Conservation (phyloP, 2,329 filamentous ascomycete species). For the Ophiocordyceps camponoti-leonardi region DNA sequence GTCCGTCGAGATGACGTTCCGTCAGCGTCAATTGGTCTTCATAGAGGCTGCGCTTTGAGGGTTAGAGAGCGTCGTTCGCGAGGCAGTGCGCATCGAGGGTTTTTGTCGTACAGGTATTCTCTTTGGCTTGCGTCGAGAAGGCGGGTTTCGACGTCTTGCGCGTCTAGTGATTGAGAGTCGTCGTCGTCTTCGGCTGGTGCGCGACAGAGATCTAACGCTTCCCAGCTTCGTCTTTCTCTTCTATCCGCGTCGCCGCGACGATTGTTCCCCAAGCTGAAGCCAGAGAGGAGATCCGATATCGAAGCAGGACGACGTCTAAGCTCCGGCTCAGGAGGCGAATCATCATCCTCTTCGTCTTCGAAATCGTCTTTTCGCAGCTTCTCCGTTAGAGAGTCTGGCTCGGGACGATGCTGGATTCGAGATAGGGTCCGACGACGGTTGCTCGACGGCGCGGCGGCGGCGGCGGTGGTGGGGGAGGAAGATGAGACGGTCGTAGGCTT, state of each 20-base stretch:
- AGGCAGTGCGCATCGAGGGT: background rate
- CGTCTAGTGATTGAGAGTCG: conserved; percentile 9
- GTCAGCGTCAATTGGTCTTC: conserved; percentile 67
- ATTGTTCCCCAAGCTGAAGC: conserved; percentile 30
- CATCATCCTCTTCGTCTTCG: conserved; percentile 32
- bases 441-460: conserved; percentile 11
- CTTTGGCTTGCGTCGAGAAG: conserved; percentile 70
- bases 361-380: conserved; percentile 34
- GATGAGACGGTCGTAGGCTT: conserved; percentile 14
- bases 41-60: conserved; percentile 39
- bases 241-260: conserved; percentile 22
- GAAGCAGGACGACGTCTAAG: conserved; percentile 52
- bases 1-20: conserved; percentile 61
- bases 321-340: conserved; percentile 48
- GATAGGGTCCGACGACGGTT: conserved; percentile 52
- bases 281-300: conserved; percentile 53
- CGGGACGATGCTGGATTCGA: conserved; percentile 44
- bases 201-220: conserved; percentile 26
- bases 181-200: conserved; percentile 2
- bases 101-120: conserved; percentile 54
- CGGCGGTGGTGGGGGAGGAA: conserved; percentile 8
- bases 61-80: conserved; percentile 12
- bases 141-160: conserved; percentile 37
- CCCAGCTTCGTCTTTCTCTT: conserved; percentile 26
- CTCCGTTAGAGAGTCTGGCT: conserved; percentile 31